Base-by-base conservation (phyloP, 1,284 basidiomycete genomes). In the Puccinia coronata region DNA sequence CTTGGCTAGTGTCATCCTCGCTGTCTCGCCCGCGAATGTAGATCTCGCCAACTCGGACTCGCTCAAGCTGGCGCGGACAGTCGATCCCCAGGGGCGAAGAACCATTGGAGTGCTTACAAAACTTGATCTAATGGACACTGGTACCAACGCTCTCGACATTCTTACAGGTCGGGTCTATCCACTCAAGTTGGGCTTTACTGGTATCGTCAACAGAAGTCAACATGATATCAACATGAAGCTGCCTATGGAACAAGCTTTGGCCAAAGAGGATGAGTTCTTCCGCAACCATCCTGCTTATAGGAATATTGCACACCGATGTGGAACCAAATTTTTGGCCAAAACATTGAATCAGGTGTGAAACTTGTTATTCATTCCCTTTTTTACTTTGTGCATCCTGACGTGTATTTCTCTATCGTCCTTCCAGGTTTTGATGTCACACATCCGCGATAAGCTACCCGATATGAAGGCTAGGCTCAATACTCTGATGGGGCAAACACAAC, bases 391-490 rank as follows among this genome's bases (percentile, higher is more conserved):
- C 41, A 41, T 2, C 43, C 69, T 41, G 16, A 41, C 31, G n/a
- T 55, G 39, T 41, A 57, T 61, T 20, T 34, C 55, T 69, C 34
- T 39, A 47, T 69, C 76, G 41, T 47, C 18, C 11, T 34, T 81
- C 2, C 79, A 94, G 92, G 96, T 98, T 55, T 88, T 99, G 82
- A 92, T 99, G 91, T 94, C 93, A 87, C 97, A 99, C 87, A 99
- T 99, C 84, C 91, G 97, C 80, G 97, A 99, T 85, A 98, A 99
- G 87, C 89, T 99, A 55, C 97, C 97, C 0, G 97, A 99, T 87
- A 99, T 99, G 97, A 99, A 99, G 87, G 97, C 97, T 18, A 90
- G 96, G 25, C 88, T 99, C 83, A 99, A 99, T 86, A 99, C 97
- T 9, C 88, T 99, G 20, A 99, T 99, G 94, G 95, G 96, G 16